Evolutionary conservation across 1,284 basidiomycete species (phyloP), one percentile per base, ranked within the genome.

Genomic region (Coniferiporia weirii): DNA sequence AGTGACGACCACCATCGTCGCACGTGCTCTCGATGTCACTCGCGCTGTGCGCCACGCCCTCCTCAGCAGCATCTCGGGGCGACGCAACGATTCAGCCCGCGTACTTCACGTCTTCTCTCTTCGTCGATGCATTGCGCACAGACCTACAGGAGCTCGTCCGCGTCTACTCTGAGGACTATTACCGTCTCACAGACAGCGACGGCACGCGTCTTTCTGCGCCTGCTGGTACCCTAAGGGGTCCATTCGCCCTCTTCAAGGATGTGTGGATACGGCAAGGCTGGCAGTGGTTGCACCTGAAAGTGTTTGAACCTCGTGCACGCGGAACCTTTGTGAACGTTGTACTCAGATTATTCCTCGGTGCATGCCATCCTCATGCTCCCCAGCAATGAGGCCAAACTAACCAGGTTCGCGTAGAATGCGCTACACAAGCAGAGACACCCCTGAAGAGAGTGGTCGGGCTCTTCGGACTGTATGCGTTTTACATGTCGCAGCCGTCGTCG

Each of bases 21-120:
- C 38, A 20, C 46, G 19, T 32, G 46, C 46, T 17, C 17, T 20
- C 49, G 17, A 51, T 51, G 49, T 20, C 49, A 20, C 49, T 36
- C 13, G 3, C 49, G 17, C 57, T 59, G 27, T 7, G 20, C 4
- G 51, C 40, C 10, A 51, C 60, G n/a, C 56, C 60, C 9, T 74
- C 72, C 64, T 66, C 72, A 44, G 69, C 64, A 22, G 67, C 69
- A 9, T 65, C 68, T 52, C 78, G 83, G 9, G 85, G 88, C 12
- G 80, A 84, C 27, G 68, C 85, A 61, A 73, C 79, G 47, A 72
- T 91, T 2, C 89, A 91, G 66, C 87, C 87, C 0, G 73, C 76
- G 19, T 91, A 87, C 68, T 91, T 89, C 66, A 87, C 87, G 0
- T 90, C 87, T 1, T 88, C 85, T 0, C 68, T 85, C 22, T 91